A percentile compares a stretch with the other conserved stretches of the same genome.
Conservation (phyloP, 83 land plant genomes). For the Picea abies region DNA sequence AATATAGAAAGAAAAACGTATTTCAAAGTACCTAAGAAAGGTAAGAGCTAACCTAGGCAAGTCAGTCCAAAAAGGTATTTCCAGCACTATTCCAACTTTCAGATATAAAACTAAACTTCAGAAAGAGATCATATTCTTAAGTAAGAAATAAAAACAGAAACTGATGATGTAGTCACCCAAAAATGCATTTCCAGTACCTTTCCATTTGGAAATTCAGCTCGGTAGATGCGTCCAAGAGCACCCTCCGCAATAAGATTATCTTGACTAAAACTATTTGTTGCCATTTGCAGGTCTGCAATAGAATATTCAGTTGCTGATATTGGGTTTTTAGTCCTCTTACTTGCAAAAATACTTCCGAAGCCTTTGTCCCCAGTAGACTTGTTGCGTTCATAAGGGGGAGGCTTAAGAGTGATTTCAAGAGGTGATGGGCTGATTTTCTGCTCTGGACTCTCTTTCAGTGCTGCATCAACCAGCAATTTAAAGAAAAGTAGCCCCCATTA, state of each 20-base stretch:
- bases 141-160: not conserved
- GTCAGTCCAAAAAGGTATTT: too few species aligned
- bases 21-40: not conserved
- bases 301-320: constrained; percentile 74
- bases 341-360: constrained; percentile 41
- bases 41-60: not conserved
- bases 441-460: constrained; percentile 40
- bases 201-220: constrained; percentile 73
- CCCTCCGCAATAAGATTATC: constrained; percentile 82
- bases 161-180: not conserved
- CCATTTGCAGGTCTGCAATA: constrained; percentile 75
- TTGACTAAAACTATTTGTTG: constrained; percentile 84
- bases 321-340: constrained; percentile 48
- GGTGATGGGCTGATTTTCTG: constrained; percentile 34
- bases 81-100: too few species aligned
- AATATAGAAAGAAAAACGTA: not conserved
- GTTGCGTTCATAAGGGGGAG: constrained; percentile 46
- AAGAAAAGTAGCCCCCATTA: not conserved
- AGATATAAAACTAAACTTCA: not conserved
- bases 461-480: constrained; percentile 3
- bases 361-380: constrained; percentile 31
- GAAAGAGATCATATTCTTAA: not conserved
- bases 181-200: constrained; percentile 46
- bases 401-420: constrained; percentile 41
- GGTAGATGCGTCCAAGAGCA: constrained; percentile 81